A percentile compares a stretch with the other conserved stretches of the same genome.
Evolutionary conservation across 1,284 basidiomycete genomes (phyloP).

Genomic region (Hypsizygus ulmarius): DNA sequence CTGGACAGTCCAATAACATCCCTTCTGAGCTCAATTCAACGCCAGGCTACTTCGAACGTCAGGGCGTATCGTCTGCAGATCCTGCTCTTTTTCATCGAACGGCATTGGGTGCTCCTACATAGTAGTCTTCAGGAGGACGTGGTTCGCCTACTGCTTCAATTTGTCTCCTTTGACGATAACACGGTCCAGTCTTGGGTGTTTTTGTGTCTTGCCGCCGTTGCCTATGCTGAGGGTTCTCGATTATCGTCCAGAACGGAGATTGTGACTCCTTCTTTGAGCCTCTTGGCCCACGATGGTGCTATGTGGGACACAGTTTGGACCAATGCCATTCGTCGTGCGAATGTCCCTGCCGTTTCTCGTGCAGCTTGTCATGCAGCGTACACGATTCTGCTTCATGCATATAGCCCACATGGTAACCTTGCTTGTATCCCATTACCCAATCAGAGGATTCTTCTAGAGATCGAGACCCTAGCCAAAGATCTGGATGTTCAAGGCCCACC

Average conservation of each 20-base stretch:
- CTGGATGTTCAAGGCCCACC: slow-evolving; percentile 86
- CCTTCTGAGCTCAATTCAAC: slow-evolving; percentile 53
- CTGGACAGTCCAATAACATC: slow-evolving; percentile 58
- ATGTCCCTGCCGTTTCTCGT: slow-evolving; percentile 65
- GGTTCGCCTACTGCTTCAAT: slow-evolving; percentile 51
- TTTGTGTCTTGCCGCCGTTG: slow-evolving; percentile 71
- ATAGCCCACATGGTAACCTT: slow-evolving; percentile 13
- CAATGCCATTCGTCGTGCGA: slow-evolving; percentile 73
- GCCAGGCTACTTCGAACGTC: slow-evolving; percentile 29
- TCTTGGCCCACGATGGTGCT: slow-evolving; percentile 19
- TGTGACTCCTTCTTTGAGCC: slow-evolving; percentile 6
- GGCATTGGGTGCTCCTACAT: slow-evolving; percentile 67
- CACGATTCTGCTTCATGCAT: slow-evolving; percentile 43
- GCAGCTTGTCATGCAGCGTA: slow-evolving; percentile 79
- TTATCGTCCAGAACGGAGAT: neutral
- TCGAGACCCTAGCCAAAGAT: slow-evolving; percentile 75
- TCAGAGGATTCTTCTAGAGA: slow-evolving; percentile 60
- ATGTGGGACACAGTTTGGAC: slow-evolving; percentile 82
- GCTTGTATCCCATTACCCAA: slow-evolving; percentile 42
- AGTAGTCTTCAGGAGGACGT: slow-evolving; percentile 55
- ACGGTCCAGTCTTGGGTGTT: slow-evolving; percentile 80
- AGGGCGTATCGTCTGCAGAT: slow-evolving; percentile 68
- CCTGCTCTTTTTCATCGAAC: slow-evolving; percentile 81
- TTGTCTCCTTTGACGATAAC: slow-evolving; percentile 64
- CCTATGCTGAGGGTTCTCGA: slow-evolving; percentile 40